phyloP scores from a whole-genome alignment of 306 rosid species.

The Echinosophora koreensis region DNA sequence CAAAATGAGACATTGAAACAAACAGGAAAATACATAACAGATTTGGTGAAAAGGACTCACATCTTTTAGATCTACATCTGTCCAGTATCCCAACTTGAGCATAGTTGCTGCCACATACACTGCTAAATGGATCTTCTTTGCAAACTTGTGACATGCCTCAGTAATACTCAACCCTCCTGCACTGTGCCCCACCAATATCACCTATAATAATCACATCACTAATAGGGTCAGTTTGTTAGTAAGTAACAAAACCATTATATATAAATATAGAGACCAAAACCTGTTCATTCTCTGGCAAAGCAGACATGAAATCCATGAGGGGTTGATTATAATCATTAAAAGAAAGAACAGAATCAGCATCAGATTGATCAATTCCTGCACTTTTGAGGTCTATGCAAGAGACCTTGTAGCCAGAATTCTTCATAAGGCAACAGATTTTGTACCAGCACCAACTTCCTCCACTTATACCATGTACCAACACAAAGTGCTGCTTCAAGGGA shows the following conservation, averaged over 20 bases:
- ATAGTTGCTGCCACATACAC: conserved; percentile 92
- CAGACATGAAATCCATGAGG: conserved; percentile 70
- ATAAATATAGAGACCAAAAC: conserved; percentile 46
- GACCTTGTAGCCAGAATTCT: conserved; percentile 85
- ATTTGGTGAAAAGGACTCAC: conserved; percentile 51
- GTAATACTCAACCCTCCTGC: conserved; percentile 93
- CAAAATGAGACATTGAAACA: conserved; percentile 24
- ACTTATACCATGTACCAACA: conserved; percentile 84
- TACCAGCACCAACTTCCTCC: conserved; percentile 98
- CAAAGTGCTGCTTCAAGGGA: conserved; percentile 70
- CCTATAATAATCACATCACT: conserved; percentile 52
- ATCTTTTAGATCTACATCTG: conserved; percentile 72
- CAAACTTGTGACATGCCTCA: conserved; percentile 71
- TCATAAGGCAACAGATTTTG: conserved; percentile 87
- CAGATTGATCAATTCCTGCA: conserved; percentile 72
- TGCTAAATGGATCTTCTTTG: conserved; percentile 71
- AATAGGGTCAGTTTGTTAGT: neutral
- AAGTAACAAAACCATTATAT: neutral
- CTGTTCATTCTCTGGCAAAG: conserved; percentile 82
- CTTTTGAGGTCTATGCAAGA: conserved; percentile 87
- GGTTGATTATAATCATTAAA: conserved; percentile 90
- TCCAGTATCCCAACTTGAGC: conserved; percentile 70
- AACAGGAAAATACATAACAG: conserved; percentile 1
- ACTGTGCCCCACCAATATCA: conserved; percentile 90
- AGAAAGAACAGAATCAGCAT: conserved; percentile 67